Percentiles rank a stretch among this genome's conserved stretches.
These are phyloP conservation scores for Austroboletus eburneus DNA, from an alignment of 768 basidiomycete species.

Conservation along the genomic window DNA sequence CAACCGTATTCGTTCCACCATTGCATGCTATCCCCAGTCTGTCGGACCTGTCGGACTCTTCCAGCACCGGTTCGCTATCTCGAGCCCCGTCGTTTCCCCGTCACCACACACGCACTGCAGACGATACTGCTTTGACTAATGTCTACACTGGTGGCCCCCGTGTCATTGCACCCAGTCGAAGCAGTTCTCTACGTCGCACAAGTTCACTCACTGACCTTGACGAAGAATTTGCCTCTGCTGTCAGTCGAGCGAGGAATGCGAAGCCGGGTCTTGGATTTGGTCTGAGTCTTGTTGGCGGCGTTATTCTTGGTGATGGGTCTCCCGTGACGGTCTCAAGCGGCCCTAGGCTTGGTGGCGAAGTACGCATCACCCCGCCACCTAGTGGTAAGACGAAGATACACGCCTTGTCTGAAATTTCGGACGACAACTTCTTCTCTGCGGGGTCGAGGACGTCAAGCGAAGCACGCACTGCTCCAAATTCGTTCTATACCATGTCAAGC, in stretches of 20 bases:
- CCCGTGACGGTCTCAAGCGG: slow-evolving; percentile 75
- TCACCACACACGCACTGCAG: slow-evolving; percentile 63
- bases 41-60: slow-evolving; percentile 53
- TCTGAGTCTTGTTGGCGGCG: slow-evolving; percentile 38
- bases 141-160: slow-evolving; percentile 71
- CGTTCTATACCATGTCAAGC: slow-evolving; percentile 33
- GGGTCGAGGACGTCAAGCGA: slow-evolving; percentile 33
- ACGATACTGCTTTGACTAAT: slow-evolving; percentile 68
- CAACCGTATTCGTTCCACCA: slow-evolving; percentile 76
- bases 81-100: slow-evolving; percentile 48
- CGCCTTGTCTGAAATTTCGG: slow-evolving; percentile 33
- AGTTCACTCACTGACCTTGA: slow-evolving; percentile 77
- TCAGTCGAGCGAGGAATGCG: slow-evolving; percentile 38
- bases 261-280: slow-evolving; percentile 43
- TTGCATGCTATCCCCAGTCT: slow-evolving; percentile 67
- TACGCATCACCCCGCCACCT: slow-evolving; percentile 46
- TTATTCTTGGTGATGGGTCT: slow-evolving; percentile 47
- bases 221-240: slow-evolving; percentile 48
- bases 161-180: slow-evolving; percentile 65
- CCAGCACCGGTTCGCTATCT: slow-evolving; percentile 38
- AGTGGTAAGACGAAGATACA: slow-evolving; percentile 31
- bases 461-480: slow-evolving; percentile 23
- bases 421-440: slow-evolving; percentile 47
- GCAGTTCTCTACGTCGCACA: slow-evolving; percentile 56
- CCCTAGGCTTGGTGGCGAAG: slow-evolving; percentile 39